Percentiles rank a stretch among this genome's conserved stretches.
Evolutionary conservation across 2,329 filamentous ascomycete species (phyloP).

Genomic region (Curvularia sp.): DNA sequence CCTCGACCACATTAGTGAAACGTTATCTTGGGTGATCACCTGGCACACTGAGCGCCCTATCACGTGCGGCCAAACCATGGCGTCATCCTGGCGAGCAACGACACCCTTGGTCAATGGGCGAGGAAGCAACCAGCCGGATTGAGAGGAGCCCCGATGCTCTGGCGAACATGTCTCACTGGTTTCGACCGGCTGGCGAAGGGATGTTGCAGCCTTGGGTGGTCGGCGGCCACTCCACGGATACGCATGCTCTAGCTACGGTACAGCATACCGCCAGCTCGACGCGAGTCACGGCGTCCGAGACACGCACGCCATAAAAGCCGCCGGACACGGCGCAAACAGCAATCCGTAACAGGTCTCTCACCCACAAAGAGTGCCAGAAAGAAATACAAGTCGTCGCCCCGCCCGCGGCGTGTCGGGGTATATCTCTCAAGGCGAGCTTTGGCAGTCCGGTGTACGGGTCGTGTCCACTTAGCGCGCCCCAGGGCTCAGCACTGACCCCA

Average conservation of each 20-base stretch:
- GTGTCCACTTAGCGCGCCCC: slow-evolving; percentile 12
- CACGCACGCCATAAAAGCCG: not conserved
- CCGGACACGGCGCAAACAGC: not conserved
- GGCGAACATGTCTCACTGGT: slow-evolving; percentile 2
- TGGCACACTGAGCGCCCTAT: slow-evolving; percentile 1
- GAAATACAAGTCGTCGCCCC: not conserved
- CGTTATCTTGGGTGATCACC: slow-evolving; percentile 13
- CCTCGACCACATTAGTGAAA: slow-evolving; percentile 9
- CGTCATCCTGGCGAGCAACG: slow-evolving; percentile 12
- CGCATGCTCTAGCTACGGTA: not conserved
- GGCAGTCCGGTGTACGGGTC: slow-evolving; percentile 17
- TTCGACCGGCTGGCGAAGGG: slow-evolving; percentile 12
- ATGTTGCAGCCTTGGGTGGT: slow-evolving; percentile 6
- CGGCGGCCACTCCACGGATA: not conserved
- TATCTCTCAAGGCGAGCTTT: slow-evolving; percentile 3
- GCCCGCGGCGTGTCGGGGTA: not conserved
- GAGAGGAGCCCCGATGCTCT: not conserved
- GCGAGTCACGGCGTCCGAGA: not conserved
- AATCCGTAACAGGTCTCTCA: not conserved
- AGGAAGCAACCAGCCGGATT: not conserved
- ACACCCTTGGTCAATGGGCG: not conserved
- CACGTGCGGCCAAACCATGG: slow-evolving; percentile 12
- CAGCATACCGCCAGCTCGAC: not conserved
- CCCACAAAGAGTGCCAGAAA: not conserved
- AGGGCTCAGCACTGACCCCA: slow-evolving; percentile 21